Evolutionary conservation across 1,284 basidiomycete species (phyloP).

Genomic region (Coniferiporia sulphurascens): DNA sequence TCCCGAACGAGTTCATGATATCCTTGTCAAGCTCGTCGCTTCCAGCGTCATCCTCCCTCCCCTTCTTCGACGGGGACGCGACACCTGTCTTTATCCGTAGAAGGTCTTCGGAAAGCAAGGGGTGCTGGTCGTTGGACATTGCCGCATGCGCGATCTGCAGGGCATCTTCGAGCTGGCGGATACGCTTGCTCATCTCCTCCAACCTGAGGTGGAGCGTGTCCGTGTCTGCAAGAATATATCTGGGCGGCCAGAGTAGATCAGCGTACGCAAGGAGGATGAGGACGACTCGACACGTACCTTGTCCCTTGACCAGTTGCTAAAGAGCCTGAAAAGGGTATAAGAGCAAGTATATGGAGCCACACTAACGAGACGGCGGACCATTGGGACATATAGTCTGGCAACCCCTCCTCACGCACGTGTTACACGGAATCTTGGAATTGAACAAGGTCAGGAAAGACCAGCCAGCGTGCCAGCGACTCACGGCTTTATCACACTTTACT

Average conservation of each 20-base stretch:
- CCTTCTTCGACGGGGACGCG: neutral
- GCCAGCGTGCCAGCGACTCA: neutral
- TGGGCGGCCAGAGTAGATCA: neutral
- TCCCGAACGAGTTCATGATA: neutral
- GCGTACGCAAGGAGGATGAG: neutral
- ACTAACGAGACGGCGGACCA: neutral
- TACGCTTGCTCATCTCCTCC: slow-evolving; percentile 18
- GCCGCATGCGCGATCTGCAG: slow-evolving; percentile 16
- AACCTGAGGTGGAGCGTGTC: slow-evolving; percentile 16
- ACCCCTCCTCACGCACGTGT: slow-evolving; percentile 14
- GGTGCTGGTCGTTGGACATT: slow-evolving; percentile 12
- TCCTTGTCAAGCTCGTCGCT: neutral
- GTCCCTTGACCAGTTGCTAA: slow-evolving; percentile 5
- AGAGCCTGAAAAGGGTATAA: neutral
- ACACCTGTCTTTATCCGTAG: slow-evolving; percentile 5
- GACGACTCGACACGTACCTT: neutral
- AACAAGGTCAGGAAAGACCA: neutral
- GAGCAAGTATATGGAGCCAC: neutral
- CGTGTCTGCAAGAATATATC: slow-evolving; percentile 12
- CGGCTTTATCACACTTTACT: slow-evolving; percentile 15
- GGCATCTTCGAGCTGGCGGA: slow-evolving; percentile 20
- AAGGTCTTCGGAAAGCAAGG: slow-evolving; percentile 15
- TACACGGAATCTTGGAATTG: slow-evolving; percentile 8
- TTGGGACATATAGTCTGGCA: slow-evolving; percentile 15
- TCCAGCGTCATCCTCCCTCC: neutral